phyloP scores from a whole-genome alignment of 2,329 filamentous ascomycete species.

The Aspergillus piperis region DNA sequence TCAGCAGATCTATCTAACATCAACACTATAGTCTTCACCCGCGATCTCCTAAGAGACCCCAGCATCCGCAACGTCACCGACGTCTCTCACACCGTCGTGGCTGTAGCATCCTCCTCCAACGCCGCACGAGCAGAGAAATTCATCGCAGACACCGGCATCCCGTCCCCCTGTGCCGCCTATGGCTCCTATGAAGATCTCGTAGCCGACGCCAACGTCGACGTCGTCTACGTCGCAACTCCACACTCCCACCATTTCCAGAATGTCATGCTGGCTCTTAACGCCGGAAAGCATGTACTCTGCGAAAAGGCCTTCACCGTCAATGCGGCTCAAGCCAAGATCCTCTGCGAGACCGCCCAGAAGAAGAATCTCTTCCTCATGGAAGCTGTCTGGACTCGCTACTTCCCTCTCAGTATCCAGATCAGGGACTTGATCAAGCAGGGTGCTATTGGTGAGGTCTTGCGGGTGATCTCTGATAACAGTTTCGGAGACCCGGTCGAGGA shows the following conservation, averaged over 20 bases:
- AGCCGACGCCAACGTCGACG: constrained; percentile 74
- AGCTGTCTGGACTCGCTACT: constrained; percentile 87
- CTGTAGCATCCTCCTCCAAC: constrained; percentile 77
- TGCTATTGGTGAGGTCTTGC: constrained; percentile 59
- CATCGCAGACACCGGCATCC: constrained; percentile 69
- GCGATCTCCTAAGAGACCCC: constrained; percentile 77
- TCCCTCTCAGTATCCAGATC: constrained; percentile 77
- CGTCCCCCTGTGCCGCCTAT: constrained; percentile 69
- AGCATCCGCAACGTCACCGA: constrained; percentile 68
- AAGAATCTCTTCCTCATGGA: constrained; percentile 81
- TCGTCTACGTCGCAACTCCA: constrained; percentile 85
- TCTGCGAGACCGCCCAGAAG: constrained; percentile 69
- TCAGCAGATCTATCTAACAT: background rate
- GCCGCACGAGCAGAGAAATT: constrained; percentile 70
- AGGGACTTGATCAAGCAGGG: constrained; percentile 57
- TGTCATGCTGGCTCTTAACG: constrained; percentile 77
- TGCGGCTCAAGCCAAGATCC: constrained; percentile 70
- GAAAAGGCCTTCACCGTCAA: constrained; percentile 90
- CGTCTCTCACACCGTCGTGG: constrained; percentile 73
- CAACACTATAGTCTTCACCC: constrained; percentile 59
- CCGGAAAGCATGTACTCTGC: constrained; percentile 84
- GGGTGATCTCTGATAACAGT: constrained; percentile 62
- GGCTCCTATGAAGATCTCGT: constrained; percentile 82
- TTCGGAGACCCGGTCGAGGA: constrained; percentile 64
- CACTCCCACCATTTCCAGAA: constrained; percentile 95